phyloP scores from a whole-genome alignment of 768 basidiomycete genomes.

The Leccinum subgranulosum region DNA sequence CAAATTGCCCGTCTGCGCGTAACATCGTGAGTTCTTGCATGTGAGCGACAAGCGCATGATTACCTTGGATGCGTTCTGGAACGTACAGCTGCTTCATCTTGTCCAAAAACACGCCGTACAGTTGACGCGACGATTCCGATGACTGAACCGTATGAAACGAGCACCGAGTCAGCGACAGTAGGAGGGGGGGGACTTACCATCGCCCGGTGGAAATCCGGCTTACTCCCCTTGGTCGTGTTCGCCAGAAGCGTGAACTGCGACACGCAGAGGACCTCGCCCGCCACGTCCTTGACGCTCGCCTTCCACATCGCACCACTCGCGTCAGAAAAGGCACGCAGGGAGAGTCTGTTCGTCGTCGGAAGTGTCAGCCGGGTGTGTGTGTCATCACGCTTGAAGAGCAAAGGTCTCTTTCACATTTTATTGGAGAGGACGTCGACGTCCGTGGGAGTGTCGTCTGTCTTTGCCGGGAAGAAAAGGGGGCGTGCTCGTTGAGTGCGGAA shows the following conservation, averaged over 20 bases:
- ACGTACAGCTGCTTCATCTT: constrained; percentile 64
- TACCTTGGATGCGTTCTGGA: constrained; percentile 78
- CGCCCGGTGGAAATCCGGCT: constrained; percentile 89
- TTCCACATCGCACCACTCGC: constrained; percentile 76
- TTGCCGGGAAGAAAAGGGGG: constrained; percentile 10
- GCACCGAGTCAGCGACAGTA: background rate
- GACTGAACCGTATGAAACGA: constrained; percentile 32
- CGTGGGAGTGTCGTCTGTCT: constrained; percentile 71
- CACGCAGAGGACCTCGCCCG: constrained; percentile 89
- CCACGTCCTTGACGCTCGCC: constrained; percentile 79
- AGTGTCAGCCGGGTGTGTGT: constrained; percentile 6
- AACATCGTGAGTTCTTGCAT: background rate
- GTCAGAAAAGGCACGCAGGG: constrained; percentile 71
- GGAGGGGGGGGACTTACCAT: constrained; percentile 67
- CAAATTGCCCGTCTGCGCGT: constrained; percentile 80
- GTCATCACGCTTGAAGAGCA: constrained; percentile 13
- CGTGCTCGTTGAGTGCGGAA: constrained; percentile 1
- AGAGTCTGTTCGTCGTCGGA: constrained; percentile 44
- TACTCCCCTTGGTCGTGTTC: constrained; percentile 82
- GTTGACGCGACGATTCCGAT: constrained; percentile 57
- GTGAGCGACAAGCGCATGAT: background rate
- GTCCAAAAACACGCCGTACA: constrained; percentile 74
- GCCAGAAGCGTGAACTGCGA: constrained; percentile 93
- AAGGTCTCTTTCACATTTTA: constrained; percentile 71
- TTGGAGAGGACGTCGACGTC: constrained; percentile 74